phyloP scores from a whole-genome alignment of 345 rosid species.

The Corymbia maculata region DNA sequence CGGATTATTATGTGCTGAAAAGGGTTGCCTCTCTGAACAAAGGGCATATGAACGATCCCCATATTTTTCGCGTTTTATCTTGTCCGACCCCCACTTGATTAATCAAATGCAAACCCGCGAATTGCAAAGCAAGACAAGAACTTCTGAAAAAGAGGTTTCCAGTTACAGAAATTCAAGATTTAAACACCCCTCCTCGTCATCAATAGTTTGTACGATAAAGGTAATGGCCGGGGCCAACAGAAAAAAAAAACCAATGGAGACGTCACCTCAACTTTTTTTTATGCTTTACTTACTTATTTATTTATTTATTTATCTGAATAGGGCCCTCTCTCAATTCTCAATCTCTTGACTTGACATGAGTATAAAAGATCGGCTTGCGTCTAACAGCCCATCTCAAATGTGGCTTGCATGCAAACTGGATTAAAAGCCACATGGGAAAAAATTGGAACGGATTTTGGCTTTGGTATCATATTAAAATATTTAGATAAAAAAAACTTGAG shows the following conservation, averaged over 20 bases:
- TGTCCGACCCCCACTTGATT: not conserved
- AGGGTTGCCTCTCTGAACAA: not conserved
- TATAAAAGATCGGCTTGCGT: not conserved
- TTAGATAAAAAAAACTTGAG: not conserved
- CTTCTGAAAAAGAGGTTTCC: not conserved
- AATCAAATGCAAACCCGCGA: not conserved
- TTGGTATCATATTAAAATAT: not conserved
- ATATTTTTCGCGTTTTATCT: not conserved
- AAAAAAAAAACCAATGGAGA: not conserved
- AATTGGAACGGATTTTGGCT: not conserved
- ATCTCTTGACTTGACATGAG: not conserved
- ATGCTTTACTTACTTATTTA: not conserved
- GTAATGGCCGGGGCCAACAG: not conserved
- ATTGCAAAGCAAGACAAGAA: not conserved
- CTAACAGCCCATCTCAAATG: not conserved
- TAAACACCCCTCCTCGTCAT: not conserved
- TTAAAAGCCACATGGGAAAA: not conserved
- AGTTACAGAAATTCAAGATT: not conserved
- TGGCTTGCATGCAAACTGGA: not conserved
- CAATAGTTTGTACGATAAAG: not conserved
- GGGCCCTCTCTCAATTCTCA: not conserved
- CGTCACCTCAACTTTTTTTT: not conserved
- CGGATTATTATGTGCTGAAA: not conserved
- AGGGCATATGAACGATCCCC: not conserved
- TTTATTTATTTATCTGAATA: not conserved